Base-by-base conservation (phyloP, 345 rosid genomes). In the Eucalyptus marginata region DNA sequence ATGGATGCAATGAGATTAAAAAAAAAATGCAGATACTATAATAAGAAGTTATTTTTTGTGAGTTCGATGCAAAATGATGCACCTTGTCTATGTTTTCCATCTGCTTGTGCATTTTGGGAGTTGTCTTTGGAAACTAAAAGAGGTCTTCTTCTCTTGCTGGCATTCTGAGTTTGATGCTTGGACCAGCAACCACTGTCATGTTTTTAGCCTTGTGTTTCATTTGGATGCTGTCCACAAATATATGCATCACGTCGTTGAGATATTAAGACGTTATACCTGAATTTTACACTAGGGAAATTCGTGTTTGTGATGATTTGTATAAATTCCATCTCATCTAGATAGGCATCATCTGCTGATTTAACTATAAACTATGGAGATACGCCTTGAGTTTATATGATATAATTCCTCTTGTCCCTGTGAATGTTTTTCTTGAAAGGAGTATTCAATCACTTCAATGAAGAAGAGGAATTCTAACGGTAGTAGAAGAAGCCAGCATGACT, bases 391-490 rank as follows among this genome's bases (percentile, higher is more conserved):
- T 12, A 86, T 16, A 49, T 5, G 15, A 52, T 25, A 52, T 51
- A 10, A 86, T 36, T 50, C 44, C 56, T 18, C 43, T 10, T n/a
- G 27, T 31, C 62, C 22, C 22, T 25, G 54, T 89, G 17, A 86
- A 43, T 68, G 25, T 89, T 89, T 89, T 47, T n/a, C 83, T 87
- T 59, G 24, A 87, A 71, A 96, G 98, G 96, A 93, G 49, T 93
- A 93, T 87, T 97, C 97, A 10, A 81, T 92, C 87, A 92, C 98
- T 88, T 95, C 97, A 87, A 90, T 91, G 86, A 95, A 93, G 93
- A 93, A 89, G 94, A 92, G 92, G 92, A 95, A 90, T 86, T 87
- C 95, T 36, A 90, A 81, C 40, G 91, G 91, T 88, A 91, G 89
- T 87, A 94, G 89, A 90, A 92, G 94, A 92, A 92, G 91, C 88